Conservation (phyloP, 495 filamentous ascomycete genomes). For the Polyplosphaeria fusca region DNA sequence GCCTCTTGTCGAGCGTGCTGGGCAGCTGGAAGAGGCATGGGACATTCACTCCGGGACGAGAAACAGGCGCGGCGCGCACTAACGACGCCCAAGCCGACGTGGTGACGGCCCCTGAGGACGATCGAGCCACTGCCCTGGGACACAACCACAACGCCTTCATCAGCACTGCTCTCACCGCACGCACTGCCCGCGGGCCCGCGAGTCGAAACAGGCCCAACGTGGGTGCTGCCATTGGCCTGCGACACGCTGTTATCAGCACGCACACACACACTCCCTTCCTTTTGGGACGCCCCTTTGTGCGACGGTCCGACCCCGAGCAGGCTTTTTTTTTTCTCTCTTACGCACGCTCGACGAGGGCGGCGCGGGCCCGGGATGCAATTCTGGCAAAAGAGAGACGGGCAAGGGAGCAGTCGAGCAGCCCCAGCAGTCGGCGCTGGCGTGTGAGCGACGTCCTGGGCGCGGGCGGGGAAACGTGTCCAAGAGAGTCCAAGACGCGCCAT, state of each 20-base stretch:
- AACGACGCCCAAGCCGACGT: constrained; percentile 15
- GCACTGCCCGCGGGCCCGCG: not conserved
- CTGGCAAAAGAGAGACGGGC: constrained; percentile 17
- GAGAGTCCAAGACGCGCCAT: constrained; percentile 16
- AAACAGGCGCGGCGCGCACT: constrained; percentile 20
- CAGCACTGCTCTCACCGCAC: not conserved
- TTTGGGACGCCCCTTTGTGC: constrained; percentile 6
- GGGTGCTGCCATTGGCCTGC: constrained; percentile 17
- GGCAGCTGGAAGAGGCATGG: constrained; percentile 7
- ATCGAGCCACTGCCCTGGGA: constrained; percentile 24
- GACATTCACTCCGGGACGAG: constrained; percentile 25
- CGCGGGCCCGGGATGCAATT: constrained; percentile 17
- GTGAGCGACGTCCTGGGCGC: constrained; percentile 1
- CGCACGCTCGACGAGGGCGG: constrained; percentile 1
- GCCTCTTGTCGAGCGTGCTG: too few species aligned
- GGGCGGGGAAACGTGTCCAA: constrained; percentile 1
- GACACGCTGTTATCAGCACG: constrained; percentile 11
- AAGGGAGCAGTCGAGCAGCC: constrained; percentile 15
- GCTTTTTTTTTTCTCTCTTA: not conserved
- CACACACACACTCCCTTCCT: not conserved
- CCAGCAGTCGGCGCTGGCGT: constrained; percentile 5
- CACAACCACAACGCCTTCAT: not conserved
- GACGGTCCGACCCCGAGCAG: constrained; percentile 10
- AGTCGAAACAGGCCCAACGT: constrained; percentile 6
- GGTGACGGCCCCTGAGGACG: constrained; percentile 26